These are phyloP conservation scores for Lactarius trivialis DNA, from an alignment of 768 basidiomycete genomes.

Conservation along the genomic window DNA sequence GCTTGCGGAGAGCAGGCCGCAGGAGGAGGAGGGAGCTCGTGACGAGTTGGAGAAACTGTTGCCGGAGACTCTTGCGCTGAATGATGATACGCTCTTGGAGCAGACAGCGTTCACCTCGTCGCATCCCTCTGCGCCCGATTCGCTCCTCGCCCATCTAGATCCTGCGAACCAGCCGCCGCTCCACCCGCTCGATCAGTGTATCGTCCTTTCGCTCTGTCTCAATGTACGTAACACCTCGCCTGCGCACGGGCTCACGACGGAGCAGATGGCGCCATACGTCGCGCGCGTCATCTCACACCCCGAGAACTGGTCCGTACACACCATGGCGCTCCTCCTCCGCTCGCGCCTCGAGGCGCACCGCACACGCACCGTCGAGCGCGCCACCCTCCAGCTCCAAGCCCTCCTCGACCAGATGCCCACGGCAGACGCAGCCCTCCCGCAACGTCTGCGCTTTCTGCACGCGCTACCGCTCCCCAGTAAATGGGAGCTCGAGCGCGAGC, in stretches of 20 bases:
- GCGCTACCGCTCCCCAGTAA: conserved; percentile 76
- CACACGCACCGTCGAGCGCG: conserved; percentile 88
- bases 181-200: conserved; percentile 90
- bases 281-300: conserved; percentile 84
- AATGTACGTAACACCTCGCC: conserved; percentile 88
- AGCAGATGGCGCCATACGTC: conserved; percentile 92
- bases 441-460: conserved; percentile 77
- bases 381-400: conserved; percentile 88
- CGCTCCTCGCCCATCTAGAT: conserved; percentile 63
- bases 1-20: conserved; percentile 74
- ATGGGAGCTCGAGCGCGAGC: conserved; percentile 92
- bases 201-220: conserved; percentile 85
- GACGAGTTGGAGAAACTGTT: conserved; percentile 28
- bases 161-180: conserved; percentile 80
- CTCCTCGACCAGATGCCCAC: conserved; percentile 96
- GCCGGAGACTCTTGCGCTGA: conserved; percentile 78
- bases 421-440: conserved; percentile 62
- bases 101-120: conserved; percentile 87
- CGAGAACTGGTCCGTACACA: conserved; percentile 92
- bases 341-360: conserved; percentile 85
- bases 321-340: conserved; percentile 90
- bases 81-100: conserved; percentile 96
- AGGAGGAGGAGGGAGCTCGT: conserved; percentile 7
- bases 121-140: conserved; percentile 38
- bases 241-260: conserved; percentile 79